Conservation (phyloP, 1,284 basidiomycete genomes). For the Marasmius fiardii region DNA sequence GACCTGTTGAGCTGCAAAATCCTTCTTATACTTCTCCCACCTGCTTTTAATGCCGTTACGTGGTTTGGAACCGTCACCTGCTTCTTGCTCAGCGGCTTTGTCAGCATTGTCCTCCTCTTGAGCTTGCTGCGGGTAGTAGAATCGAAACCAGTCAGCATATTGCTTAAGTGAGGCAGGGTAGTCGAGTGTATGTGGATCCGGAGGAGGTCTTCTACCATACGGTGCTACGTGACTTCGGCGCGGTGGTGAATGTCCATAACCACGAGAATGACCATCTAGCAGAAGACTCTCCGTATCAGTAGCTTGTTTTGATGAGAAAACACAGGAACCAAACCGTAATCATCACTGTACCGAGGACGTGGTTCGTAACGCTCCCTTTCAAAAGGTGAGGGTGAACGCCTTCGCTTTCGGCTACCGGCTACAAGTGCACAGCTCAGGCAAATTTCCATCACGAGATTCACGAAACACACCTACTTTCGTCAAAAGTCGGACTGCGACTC, state of each 20-base stretch:
- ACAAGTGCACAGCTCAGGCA: slow-evolving; percentile 10
- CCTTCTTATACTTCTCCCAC: slow-evolving; percentile 92
- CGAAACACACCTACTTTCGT: slow-evolving; percentile 52
- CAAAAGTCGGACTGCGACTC: slow-evolving; percentile 67
- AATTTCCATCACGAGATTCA: background rate
- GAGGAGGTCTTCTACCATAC: slow-evolving; percentile 53
- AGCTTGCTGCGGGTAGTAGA: slow-evolving; percentile 72
- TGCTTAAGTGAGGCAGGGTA: slow-evolving; percentile 80
- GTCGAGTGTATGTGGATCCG: slow-evolving; percentile 81
- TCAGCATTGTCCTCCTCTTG: slow-evolving; percentile 76
- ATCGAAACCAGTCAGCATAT: slow-evolving; percentile 90
- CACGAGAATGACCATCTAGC: slow-evolving; percentile 62
- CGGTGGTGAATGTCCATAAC: slow-evolving; percentile 61
- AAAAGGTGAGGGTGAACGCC: slow-evolving; percentile 83
- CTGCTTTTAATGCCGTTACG: slow-evolving; percentile 74
- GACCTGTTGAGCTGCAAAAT: slow-evolving; percentile 82
- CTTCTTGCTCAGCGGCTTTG: slow-evolving; percentile 77
- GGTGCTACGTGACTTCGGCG: slow-evolving; percentile 30
- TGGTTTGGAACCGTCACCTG: slow-evolving; percentile 73
- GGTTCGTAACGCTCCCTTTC: slow-evolving; percentile 79
- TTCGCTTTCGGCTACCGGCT: slow-evolving; percentile 69
- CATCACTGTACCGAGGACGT: slow-evolving; percentile 74
- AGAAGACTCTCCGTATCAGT: too few relatives aligned
- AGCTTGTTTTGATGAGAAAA: slow-evolving; percentile 9
- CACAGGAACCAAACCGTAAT: slow-evolving; percentile 57